Conservation (phyloP, 169 alveolate species). For the Prorocentrum cordatum region DNA sequence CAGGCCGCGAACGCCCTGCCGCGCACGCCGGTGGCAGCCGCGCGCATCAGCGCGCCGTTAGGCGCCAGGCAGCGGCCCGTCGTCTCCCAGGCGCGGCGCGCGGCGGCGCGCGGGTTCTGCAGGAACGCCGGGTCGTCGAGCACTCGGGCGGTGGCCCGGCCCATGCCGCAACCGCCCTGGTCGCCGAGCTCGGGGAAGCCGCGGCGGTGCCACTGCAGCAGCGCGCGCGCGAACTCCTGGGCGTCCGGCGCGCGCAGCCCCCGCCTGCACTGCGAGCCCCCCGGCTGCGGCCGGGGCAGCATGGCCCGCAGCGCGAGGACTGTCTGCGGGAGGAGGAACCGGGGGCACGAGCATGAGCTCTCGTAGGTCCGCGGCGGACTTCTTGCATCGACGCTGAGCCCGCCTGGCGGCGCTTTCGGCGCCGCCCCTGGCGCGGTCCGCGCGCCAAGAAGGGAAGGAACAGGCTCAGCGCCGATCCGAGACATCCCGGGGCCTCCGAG, state of each 20-base stretch:
- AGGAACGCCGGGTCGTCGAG: constrained; percentile 8
- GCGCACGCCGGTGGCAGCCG: constrained; percentile 49
- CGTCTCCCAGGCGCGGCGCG: not conserved
- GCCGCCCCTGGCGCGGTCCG: too few species aligned
- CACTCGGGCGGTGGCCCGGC: constrained; percentile 39
- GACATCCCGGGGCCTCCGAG: too few species aligned
- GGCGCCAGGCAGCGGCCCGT: constrained; percentile 8
- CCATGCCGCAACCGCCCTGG: constrained; percentile 48
- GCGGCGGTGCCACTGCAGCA: constrained; percentile 5
- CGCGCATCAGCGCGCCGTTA: constrained; percentile 48
- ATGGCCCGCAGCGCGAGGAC: too few species aligned
- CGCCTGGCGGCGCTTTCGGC: too few species aligned
- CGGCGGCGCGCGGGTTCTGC: not conserved
- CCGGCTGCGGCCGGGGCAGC: too few species aligned
- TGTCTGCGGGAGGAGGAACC: too few species aligned
- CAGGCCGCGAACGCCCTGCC: not conserved
- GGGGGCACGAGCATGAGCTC: too few species aligned
- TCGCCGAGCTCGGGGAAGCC: constrained; percentile 57
- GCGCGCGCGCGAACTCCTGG: not conserved
- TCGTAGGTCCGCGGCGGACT: too few species aligned
- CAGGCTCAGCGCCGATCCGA: too few species aligned
- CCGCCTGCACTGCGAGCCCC: too few species aligned
- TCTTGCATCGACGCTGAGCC: too few species aligned
- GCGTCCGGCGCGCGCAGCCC: constrained; percentile 8
- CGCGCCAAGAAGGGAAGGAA: too few species aligned